Base-by-base conservation (phyloP, 2,329 filamentous ascomycete genomes). In the Cladosporium sp. region DNA sequence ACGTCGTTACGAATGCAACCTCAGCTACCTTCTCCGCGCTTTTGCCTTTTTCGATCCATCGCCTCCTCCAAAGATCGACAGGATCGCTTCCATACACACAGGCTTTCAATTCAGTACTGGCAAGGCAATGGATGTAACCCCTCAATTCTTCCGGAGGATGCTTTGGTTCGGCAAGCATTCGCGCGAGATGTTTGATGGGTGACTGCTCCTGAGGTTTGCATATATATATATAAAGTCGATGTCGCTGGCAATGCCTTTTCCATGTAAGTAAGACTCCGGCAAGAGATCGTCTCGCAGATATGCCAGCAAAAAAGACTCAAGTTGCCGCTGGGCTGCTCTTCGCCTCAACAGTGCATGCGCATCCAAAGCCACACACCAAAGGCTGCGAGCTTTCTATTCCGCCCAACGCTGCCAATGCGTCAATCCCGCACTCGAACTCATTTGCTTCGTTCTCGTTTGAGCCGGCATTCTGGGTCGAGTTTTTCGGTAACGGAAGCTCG, bases 401-500 rank as follows among this genome's bases (percentile, higher is more conserved):
- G 9, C 38, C 43, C 13, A 52, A 43, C 5, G 49, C 53, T 7
- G 30, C 49, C 9, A 57, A 59, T 18, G 60, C 60, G 7, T 62
- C 60, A 0, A 64, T 63, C 16, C 45, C 52, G n/a, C 62, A 62
- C 40, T 49, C 54, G 8, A 53, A 53, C 2, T 58, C 57, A 1
- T 64, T 58, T 40, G 54, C 56, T 0, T 63, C 60, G 1, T 63
- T 64, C 39, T 60, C 57, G 1, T 59, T 63, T 49, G 62, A 64
- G 46, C 61, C 62, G 1, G 62, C 62, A 1, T 64, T 62, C 33
- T 64, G 62, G 62, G 56, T 59, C 6, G 61, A 63, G 15, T 64
- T 62, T 53, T 64, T 62, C 25, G 62, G 62, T 30, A 64, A 62
- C 25, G 43, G 47, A 13, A 57, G 42, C 9, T 36, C 27, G 2